phyloP scores from a whole-genome alignment of 495 filamentous ascomycete species.

The Rhizodiscina lignyota region DNA sequence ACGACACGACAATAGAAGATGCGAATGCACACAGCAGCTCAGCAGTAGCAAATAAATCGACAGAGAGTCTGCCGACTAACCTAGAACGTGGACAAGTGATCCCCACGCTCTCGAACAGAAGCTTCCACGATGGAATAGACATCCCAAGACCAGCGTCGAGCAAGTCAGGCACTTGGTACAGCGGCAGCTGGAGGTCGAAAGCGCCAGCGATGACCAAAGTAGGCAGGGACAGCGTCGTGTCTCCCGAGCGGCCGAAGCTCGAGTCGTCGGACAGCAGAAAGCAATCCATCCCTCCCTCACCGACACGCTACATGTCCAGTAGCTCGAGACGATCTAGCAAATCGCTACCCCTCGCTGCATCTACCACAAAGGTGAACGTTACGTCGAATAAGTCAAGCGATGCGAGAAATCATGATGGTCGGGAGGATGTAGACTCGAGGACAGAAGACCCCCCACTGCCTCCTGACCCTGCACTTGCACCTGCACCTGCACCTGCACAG shows the following conservation, averaged over 20 bases:
- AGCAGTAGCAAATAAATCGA: too few relatives aligned
- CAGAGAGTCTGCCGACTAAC: too few relatives aligned
- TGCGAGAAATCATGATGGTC: not conserved
- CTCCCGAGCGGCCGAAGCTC: slow-evolving; percentile 11
- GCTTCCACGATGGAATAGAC: too few relatives aligned
- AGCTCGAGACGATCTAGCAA: slow-evolving; percentile 19
- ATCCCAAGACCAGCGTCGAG: too few relatives aligned
- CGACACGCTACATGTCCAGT: slow-evolving; percentile 13
- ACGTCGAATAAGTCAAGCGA: slow-evolving; percentile 8
- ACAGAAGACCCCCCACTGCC: not conserved
- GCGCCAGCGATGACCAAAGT: slow-evolving; percentile 17
- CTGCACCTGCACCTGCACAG: not conserved
- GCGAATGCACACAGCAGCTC: too few relatives aligned
- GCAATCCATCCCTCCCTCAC: slow-evolving; percentile 4
- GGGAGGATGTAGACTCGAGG: not conserved
- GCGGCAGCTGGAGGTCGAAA: slow-evolving; percentile 21
- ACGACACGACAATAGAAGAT: not conserved
- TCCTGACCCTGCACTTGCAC: too few relatives aligned
- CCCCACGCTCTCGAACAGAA: too few relatives aligned
- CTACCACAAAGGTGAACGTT: slow-evolving; percentile 20
- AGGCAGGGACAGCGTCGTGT: slow-evolving; percentile 18
- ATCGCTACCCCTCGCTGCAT: slow-evolving; percentile 15
- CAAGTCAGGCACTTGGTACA: slow-evolving; percentile 19
- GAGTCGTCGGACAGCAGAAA: slow-evolving; percentile 9
- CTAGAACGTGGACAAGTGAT: too few relatives aligned